phyloP scores from a whole-genome alignment of 495 filamentous ascomycete genomes.

The Talaromyces stipitatus region DNA sequence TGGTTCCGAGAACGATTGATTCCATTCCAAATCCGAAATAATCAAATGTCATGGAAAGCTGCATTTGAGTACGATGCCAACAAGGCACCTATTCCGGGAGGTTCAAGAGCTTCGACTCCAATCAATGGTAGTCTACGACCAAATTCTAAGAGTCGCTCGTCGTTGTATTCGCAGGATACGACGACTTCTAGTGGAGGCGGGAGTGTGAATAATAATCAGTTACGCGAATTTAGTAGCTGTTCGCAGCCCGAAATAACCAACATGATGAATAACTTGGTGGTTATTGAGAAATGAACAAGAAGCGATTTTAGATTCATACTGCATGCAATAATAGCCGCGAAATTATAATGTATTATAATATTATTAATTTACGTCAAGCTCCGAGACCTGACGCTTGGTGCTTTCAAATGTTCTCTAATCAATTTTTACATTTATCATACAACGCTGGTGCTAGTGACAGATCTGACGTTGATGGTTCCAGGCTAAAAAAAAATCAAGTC shows the following conservation, averaged over 20 bases:
- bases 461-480: no score
- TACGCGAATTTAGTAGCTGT: background rate
- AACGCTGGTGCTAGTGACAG: no score
- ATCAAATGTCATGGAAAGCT: slow-evolving; percentile 21
- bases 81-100: slow-evolving; percentile 17
- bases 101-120: background rate
- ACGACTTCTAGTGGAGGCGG: background rate
- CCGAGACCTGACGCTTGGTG: no score
- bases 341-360: no score
- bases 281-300: background rate
- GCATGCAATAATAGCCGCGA: no score
- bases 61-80: slow-evolving; percentile 36
- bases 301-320: background rate
- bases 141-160: background rate
- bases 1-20: slow-evolving; percentile 32
- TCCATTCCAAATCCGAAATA: slow-evolving; percentile 24
- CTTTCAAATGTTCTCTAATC: no score
- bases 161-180: background rate
- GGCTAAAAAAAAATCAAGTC: no score
- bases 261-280: background rate
- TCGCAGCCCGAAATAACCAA: background rate
- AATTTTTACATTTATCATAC: no score
- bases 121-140: background rate
- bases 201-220: background rate
- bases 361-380: no score